These are phyloP conservation scores for Magnusiomyces fungicola DNA, from an alignment of 1,139 yeast genomes.

Conservation along the genomic window DNA sequence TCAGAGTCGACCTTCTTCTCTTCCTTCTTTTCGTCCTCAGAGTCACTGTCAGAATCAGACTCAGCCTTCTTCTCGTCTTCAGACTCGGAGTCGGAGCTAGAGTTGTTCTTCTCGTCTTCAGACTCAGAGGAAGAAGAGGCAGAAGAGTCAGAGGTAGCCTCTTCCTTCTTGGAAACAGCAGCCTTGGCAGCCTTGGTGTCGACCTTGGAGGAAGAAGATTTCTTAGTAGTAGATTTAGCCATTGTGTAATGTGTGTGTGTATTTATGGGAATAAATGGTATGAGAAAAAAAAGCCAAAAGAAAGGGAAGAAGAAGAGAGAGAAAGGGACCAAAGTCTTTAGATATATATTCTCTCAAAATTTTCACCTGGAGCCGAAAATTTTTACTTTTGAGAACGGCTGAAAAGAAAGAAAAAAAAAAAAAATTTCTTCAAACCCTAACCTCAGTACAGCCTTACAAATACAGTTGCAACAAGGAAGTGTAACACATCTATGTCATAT, in stretches of 20 bases:
- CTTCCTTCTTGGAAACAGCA: slow-evolving; percentile 22
- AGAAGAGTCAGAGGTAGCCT: slow-evolving; percentile 3
- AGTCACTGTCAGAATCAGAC: slow-evolving; percentile 10
- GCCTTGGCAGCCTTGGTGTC: slow-evolving; percentile 25
- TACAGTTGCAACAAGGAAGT: too few relatives aligned
- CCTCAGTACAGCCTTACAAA: not conserved
- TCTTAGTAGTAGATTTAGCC: slow-evolving; percentile 20
- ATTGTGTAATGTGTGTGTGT: slow-evolving; percentile 3
- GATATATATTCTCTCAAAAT: not conserved
- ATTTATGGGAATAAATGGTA: slow-evolving; percentile 1
- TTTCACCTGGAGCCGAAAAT: not conserved
- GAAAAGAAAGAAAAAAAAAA: slow-evolving; percentile 9
- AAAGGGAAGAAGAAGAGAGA: not conserved
- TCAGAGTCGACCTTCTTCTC: slow-evolving; percentile 26
- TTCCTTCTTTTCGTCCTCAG: slow-evolving; percentile 10
- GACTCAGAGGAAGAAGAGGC: slow-evolving; percentile 9
- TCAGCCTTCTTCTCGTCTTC: slow-evolving; percentile 1
- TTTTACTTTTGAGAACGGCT: slow-evolving; percentile 5
- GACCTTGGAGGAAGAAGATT: slow-evolving; percentile 1
- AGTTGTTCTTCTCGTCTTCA: not conserved
- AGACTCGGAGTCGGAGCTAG: slow-evolving; percentile 6
- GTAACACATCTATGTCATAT: too few relatives aligned
- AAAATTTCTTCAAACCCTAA: not conserved
- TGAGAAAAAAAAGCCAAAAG: not conserved
- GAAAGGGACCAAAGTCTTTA: slow-evolving; percentile 1